Evolutionary conservation across 371 early-diverging fungal species (phyloP).

Genomic region (Mortierella sp.): DNA sequence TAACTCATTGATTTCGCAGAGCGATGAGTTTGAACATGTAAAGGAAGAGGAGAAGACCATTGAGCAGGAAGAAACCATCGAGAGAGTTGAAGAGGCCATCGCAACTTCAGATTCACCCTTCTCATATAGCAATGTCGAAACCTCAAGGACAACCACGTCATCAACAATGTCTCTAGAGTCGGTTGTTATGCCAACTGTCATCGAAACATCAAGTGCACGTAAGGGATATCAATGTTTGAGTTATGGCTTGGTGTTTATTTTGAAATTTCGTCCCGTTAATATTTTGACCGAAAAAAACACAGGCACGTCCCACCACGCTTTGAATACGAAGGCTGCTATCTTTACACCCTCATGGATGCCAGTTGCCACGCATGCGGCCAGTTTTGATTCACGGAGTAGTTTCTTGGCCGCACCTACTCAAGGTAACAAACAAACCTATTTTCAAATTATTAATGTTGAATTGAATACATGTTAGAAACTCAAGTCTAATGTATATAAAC

Average conservation of each 20-base stretch:
- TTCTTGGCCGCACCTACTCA: neutral
- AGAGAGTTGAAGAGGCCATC: slow-evolving; percentile 12
- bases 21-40: neutral
- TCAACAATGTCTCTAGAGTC: neutral
- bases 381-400: neutral
- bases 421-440: neutral
- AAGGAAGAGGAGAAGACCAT: slow-evolving; percentile 7
- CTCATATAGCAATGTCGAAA: slow-evolving; percentile 2
- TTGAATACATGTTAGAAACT: neutral
- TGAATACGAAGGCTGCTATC: slow-evolving; percentile 12
- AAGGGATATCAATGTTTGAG: neutral
- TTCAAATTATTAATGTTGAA: neutral
- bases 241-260: neutral
- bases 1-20: neutral
- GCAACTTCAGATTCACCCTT: slow-evolving; percentile 5
- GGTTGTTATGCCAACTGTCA: neutral
- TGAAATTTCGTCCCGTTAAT: neutral
- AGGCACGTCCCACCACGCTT: slow-evolving; percentile 7
- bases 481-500: neutral
- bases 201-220: neutral
- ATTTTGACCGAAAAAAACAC: neutral
- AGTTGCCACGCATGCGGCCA: neutral
- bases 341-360: slow-evolving; percentile 26
- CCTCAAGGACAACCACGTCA: neutral
- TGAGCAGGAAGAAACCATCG: neutral